Evolutionary conservation across 192 early-diverging fungal species (phyloP), one percentile per base, ranked within the genome.

Genomic region (Entomortierella chlamydospora): DNA sequence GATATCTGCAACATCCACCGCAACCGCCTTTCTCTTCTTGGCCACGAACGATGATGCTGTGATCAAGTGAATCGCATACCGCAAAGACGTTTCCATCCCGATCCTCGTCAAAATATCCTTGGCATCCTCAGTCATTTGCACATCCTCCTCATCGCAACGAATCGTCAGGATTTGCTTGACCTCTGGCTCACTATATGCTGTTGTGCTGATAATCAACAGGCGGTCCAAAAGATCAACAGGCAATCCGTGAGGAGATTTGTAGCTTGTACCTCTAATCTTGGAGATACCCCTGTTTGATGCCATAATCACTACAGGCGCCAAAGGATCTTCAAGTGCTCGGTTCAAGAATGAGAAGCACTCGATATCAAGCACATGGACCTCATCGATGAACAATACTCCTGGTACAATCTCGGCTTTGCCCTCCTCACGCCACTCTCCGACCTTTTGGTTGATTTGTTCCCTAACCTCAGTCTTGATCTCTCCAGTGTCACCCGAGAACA

Each of bases 361-460:
- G 83, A 99, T 98, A 57, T 99, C 98, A 39, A 99, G 94, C 93
- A 98, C 98, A 82, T 99, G 98, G 37, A 99, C 97, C 85, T 99
- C 98, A 78, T 99, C 98, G 69, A 99, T 96, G 81, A 99, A 99
- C 56, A 99, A 88, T 33, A 92, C 97, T 49, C 98, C 98, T 26
- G 98, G 97, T 2, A 99, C 93, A 82, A 99, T 95, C 79, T 98
- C 97, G 15, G 97, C 93, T 73, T 98, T 99, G 57, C 97, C 97
- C 82, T 99, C 96, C 84, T 99, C 98, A 60, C 96, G 91, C 96
- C 96, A 99, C 72, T 97, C 97, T 10, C 94, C 89, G 2, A 99
- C 94, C 73, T 97, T 97, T 61, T 88, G 90, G 87, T 99, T 98
- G 83, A 99, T 98, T 73, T 99, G 96, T 57, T 99, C 97, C 55